Base-by-base conservation (phyloP, 139 green algal species). In the Edaphochlamys debaryana region DNA sequence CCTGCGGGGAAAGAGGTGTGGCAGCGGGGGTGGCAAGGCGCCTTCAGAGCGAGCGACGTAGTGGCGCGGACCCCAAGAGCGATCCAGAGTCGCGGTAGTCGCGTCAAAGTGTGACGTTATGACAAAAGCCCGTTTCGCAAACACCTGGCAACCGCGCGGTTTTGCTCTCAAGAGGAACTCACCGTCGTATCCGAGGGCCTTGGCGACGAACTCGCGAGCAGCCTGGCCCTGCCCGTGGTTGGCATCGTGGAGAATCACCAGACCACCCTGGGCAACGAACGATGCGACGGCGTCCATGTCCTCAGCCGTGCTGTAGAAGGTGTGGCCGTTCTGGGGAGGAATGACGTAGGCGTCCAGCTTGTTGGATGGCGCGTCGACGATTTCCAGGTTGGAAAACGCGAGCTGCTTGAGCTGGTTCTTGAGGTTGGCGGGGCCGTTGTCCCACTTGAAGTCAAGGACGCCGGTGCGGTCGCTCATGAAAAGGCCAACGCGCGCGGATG, bases 321-420 rank as follows among this genome's bases (percentile, higher is more conserved):
- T 40, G 22, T 37, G 22, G 15, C 76, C 76, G 36, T 66, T 73
- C 42, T 82, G 76, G 38, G 22, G 32, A 0, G 76, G 76, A n/a
- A 82, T 73, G 8, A 82, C 32, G 64, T 90, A 84, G 36, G 70
- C 82, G n/a, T n/a, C n/a, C n/a, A n/a, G n/a, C n/a, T n/a, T n/a
- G n/a, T n/a, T n/a, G n/a, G n/a, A n/a, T n/a, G n/a, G n/a, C n/a
- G n/a, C n/a, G 37, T 66, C 41, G n/a, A 80, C 45, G 17, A 79
- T 54, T 13, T 67, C 52, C 45, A 54, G 45, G 45, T 54, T 13
- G 45, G 45, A 11, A 50, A 81, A 41, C 4, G 60, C 41, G 1
- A 70, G 73, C 5, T 60, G 6, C 3, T 11, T 5, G 9, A 82
- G 60, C 41, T 82, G 74, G 9, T 60, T 50, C n/a, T 56, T 40